Evolutionary conservation across 805 yeast species (phyloP).

Genomic region (Candida maesae): DNA sequence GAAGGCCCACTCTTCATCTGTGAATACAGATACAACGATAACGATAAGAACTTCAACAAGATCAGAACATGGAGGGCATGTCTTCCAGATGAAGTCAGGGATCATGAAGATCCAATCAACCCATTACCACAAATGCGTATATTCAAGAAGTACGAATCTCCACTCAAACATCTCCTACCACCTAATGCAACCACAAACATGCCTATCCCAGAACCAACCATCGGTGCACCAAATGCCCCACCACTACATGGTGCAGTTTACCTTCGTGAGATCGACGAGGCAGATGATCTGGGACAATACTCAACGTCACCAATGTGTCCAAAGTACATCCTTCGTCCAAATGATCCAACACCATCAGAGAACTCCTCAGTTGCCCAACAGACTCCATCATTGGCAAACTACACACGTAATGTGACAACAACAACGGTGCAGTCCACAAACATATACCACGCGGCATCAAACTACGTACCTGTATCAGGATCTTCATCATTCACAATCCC

Average conservation of each 20-base stretch:
- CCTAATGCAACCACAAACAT: constrained; percentile 68
- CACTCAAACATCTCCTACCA: constrained; percentile 73
- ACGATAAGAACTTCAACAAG: constrained; percentile 85
- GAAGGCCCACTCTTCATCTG: constrained; percentile 90
- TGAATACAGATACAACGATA: constrained; percentile 91
- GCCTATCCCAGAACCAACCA: constrained; percentile 77
- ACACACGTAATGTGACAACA: constrained; percentile 20
- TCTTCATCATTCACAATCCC: constrained; percentile 35
- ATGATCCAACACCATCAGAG: constrained; percentile 33
- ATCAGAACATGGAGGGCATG: constrained; percentile 99
- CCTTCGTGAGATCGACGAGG: constrained; percentile 64
- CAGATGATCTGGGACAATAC: constrained; percentile 82
- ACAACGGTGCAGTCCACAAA: constrained; percentile 11
- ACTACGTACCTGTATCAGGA: constrained; percentile 22
- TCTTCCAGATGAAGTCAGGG: constrained; percentile 93
- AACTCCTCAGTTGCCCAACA: constrained; percentile 12
- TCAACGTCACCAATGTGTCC: constrained; percentile 46
- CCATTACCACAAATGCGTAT: constrained; percentile 67
- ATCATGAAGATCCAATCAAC: constrained; percentile 71
- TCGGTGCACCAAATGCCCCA: constrained; percentile 83
- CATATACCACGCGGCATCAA: constrained; percentile 27
- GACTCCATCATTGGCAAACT: constrained; percentile 20
- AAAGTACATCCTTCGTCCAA: constrained; percentile 40
- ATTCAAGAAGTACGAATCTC: constrained; percentile 76
- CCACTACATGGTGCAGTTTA: constrained; percentile 94